These are phyloP conservation scores for Fistulifera solaris DNA, from an alignment of 108 stramenopile species.

Conservation along the genomic window DNA sequence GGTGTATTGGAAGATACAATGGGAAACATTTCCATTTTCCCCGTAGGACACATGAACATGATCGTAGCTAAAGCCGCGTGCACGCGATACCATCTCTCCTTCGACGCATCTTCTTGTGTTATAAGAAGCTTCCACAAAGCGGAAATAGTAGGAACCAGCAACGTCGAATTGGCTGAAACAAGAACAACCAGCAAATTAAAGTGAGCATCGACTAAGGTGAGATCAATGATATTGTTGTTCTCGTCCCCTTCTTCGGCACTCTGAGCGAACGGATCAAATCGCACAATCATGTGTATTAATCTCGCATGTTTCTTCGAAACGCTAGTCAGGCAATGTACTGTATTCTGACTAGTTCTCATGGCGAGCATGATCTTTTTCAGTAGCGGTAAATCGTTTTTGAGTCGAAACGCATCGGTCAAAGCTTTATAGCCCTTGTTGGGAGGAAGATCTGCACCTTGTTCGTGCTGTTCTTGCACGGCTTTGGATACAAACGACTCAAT, in stretches of 20 bases:
- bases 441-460: slow-evolving; percentile 9
- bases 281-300: slow-evolving; percentile 36
- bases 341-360: slow-evolving; percentile 36
- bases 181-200: slow-evolving; percentile 45
- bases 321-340: slow-evolving; percentile 22
- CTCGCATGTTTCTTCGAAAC: slow-evolving; percentile 28
- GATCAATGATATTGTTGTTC: slow-evolving; percentile 15
- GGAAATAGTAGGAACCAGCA: slow-evolving; percentile 16
- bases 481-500: slow-evolving; percentile 42
- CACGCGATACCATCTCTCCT: slow-evolving; percentile 23
- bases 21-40: slow-evolving; percentile 33
- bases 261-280: slow-evolving; percentile 25
- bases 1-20: slow-evolving; percentile 42
- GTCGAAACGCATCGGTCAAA: slow-evolving; percentile 30
- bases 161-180: slow-evolving; percentile 47
- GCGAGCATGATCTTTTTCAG: slow-evolving; percentile 31
- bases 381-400: slow-evolving; percentile 28
- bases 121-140: slow-evolving; percentile 37
- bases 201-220: slow-evolving; percentile 36
- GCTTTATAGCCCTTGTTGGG: slow-evolving; percentile 23
- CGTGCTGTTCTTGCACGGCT: slow-evolving; percentile 27
- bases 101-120: background rate
- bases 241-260: background rate
- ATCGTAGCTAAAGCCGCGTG: slow-evolving; percentile 37
- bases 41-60: slow-evolving; percentile 36